Base-by-base conservation (phyloP, 257 asterid genomes). In the Anisodus acutangulus region DNA sequence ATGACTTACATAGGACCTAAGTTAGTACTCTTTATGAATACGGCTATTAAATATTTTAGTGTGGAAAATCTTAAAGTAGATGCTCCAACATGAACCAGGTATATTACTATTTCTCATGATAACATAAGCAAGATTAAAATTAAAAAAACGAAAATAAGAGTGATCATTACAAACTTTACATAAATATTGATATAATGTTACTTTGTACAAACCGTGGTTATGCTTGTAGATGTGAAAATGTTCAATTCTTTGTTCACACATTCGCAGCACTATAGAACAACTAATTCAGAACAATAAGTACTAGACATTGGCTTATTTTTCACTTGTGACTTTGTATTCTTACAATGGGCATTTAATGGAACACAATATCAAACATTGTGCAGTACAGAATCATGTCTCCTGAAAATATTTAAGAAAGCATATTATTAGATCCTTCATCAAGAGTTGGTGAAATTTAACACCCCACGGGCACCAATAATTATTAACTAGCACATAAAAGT, bases 391-490 rank as follows among this genome's bases (percentile, higher is more conserved):
- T 76, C 45, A 51, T 26, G 45, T 74, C 47, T 26, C 64, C 26
- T 76, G 81, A 76, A 51, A 26, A 26, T 13, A 76, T 53, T 76
- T 22, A 53, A 76, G 22, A 76, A 12, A 22, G 64, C 81, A 51
- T 76, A 74, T 72, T 71, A 9, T 7, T 35, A n/a, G 17, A 8
- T 0, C 3, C 8, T n/a, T 72, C 55, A 9, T 49, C 39, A 19
- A 74, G 45, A 51, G 81, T 76, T 49, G 47, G 12, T 8, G 45
- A 76, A 74, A 26, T 51, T 76, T 22, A 51, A 76, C 63, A 76
- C 63, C 81, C 81, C 81, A 22, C 81, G 63, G 81, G 63, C 12
- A 76, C 81, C 81, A 51, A 76, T 76, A 76, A 76, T 72, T 45
- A n/a, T 17, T 15, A 2, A 15, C 8, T 41, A 4, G 43, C 2